These are phyloP conservation scores for Vigna radiata DNA, from an alignment of 306 rosid genomes.

Conservation along the genomic window DNA sequence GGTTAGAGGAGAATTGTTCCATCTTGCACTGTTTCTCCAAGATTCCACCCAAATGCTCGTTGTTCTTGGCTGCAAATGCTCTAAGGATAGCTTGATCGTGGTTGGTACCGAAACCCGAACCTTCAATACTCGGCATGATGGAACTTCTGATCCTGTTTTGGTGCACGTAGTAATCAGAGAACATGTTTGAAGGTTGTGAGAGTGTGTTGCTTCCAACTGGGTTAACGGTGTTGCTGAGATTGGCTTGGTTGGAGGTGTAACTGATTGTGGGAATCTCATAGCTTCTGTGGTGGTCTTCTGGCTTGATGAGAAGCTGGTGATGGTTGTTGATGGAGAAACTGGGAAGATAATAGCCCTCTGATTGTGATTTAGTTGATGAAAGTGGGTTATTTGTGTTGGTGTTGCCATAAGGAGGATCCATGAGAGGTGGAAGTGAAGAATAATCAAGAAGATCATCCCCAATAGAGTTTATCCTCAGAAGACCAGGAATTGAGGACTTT, in stretches of 20 bases:
- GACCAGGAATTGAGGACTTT: constrained; percentile 44
- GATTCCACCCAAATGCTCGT: constrained; percentile 5
- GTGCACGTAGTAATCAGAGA: constrained; percentile 47
- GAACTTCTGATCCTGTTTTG: constrained; percentile 43
- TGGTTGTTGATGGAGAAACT: constrained; percentile 45
- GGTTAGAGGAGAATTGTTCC: constrained; percentile 73
- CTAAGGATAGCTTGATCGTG: constrained; percentile 37
- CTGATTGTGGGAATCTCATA: constrained; percentile 43
- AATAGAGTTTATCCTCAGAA: constrained; percentile 55
- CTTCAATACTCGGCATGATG: constrained; percentile 28
- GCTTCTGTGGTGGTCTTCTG: constrained; percentile 43
- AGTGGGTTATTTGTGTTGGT: constrained; percentile 18
- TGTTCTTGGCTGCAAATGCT: constrained; percentile 34
- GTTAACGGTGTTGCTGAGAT: constrained; percentile 38
- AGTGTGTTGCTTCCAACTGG: constrained; percentile 22
- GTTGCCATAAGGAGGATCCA: constrained; percentile 50
- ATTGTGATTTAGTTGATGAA: constrained; percentile 45
- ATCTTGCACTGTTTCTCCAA: constrained; percentile 57
- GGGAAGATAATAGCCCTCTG: constrained; percentile 56
- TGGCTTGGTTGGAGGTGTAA: constrained; percentile 39
- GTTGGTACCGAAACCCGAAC: constrained; percentile 12
- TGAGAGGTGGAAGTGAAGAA: constrained; percentile 81
- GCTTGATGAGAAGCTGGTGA: constrained; percentile 41
- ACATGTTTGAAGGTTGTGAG: constrained; percentile 42
- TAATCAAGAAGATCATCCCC: constrained; percentile 64